Conservation (phyloP, 2,329 filamentous ascomycete genomes). For the Ophiocordyceps unilateralis region DNA sequence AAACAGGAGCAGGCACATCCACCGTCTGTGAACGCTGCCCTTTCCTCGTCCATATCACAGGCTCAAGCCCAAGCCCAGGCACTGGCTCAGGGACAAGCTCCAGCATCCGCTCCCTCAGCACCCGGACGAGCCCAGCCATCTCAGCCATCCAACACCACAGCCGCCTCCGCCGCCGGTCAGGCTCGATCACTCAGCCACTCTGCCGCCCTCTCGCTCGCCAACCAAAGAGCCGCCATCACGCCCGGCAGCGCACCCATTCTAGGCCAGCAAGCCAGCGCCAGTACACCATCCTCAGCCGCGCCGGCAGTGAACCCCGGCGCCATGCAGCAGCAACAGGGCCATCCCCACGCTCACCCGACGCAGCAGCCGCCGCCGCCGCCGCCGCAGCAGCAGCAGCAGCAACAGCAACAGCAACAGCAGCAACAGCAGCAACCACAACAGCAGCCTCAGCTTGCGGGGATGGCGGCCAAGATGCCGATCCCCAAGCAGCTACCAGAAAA, state of each 20-base stretch:
- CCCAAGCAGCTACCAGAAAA: conserved; percentile 58
- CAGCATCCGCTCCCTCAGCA: conserved; percentile 12
- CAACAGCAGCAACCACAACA: conserved; percentile 12
- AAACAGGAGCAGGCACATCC: conserved; percentile 19
- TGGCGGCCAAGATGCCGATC: conserved; percentile 57
- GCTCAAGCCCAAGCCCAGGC: conserved; percentile 15
- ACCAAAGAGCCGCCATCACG: conserved; percentile 20
- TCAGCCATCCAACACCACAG: conserved; percentile 26
- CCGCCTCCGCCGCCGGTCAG: conserved; percentile 15
- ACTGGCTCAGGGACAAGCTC: conserved; percentile 9
- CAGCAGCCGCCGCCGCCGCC: conserved; percentile 17
- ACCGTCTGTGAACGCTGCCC: conserved; percentile 29
- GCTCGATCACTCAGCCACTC: conserved; percentile 29
- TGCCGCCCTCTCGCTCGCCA: conserved; percentile 31
- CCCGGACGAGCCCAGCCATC: conserved; percentile 30
- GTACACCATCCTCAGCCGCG: conserved; percentile 12
- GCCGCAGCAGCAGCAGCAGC: conserved; percentile 15
- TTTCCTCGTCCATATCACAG: conserved; percentile 15
- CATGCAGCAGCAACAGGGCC: conserved; percentile 8
- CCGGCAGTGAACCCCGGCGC: conserved; percentile 14
- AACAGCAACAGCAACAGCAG: conserved; percentile 5
- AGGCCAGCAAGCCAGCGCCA: conserved; percentile 13
- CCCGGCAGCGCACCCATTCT: conserved; percentile 14
- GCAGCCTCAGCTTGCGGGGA: conserved; percentile 12
- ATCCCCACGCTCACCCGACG: conserved; percentile 7